Evolutionary conservation across 257 asterid genomes (phyloP), one percentile per base, ranked within the genome.

Genomic region (Nicotiana knightiana): DNA sequence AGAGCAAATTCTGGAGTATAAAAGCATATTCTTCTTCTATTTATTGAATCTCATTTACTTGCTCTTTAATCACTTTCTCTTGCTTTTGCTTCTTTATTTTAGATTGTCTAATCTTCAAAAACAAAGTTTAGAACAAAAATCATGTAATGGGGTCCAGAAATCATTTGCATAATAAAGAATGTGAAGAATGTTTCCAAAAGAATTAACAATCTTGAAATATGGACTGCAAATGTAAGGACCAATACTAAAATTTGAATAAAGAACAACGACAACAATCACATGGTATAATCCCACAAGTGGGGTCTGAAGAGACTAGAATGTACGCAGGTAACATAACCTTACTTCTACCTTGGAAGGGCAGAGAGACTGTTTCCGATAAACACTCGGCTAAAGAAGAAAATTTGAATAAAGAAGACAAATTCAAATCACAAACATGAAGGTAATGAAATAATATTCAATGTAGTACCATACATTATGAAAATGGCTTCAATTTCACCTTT

Each of bases 141-240:
- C 79, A 73, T 73, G 62, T 48, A 24, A 63, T 12, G 55, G 55
- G 43, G 62, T 73, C 79, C 79, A 73, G 53, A 73, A 24, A 73
- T 73, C 43, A 48, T 73, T 73, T 26, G 79, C 79, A 73, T 73
- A 9, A 73, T 51, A 26, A 73, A 73, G 62, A 24, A 57, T 57
- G 63, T 57, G 63, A 57, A 57, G 63, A 57, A 73, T 73, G 79
- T 73, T 51, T 26, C 79, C 3, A 48, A 73, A 73, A 51, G 79
- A 51, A 4, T 2, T 73, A 73, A 1, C 79, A 73, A 1, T 26
- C 63, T 3, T 48, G 5, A 73, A 51, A 39, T 48, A 51, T 73
- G 63, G 63, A 73, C 43, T 51, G 79, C 79, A 26, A 12, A 26
- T 51, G 63, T 73, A 26, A 63, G 79, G 79, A 51, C 79, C 79